Percentiles rank a stretch among this genome's conserved stretches.
phyloP scores from a whole-genome alignment of 2,329 filamentous ascomycete species.

The Daldinia sp. region DNA sequence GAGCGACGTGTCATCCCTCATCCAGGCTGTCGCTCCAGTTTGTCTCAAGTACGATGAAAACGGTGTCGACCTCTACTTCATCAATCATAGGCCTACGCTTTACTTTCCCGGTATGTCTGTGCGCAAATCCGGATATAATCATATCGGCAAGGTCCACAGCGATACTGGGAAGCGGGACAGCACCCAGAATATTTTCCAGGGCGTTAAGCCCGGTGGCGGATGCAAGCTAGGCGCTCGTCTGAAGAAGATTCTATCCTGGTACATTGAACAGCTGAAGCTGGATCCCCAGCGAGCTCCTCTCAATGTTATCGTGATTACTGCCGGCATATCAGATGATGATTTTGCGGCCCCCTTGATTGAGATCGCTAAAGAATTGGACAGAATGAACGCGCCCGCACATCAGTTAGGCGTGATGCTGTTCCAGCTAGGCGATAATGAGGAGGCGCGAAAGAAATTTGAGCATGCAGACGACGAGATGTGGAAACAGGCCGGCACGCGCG shows the following conservation, averaged over 20 bases:
- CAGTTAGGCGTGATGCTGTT: conserved; percentile 59
- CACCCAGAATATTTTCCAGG: conserved; percentile 44
- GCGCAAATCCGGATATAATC: conserved; percentile 47
- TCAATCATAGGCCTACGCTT: conserved; percentile 43
- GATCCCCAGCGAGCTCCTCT: conserved; percentile 48
- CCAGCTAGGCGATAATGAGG: conserved; percentile 46
- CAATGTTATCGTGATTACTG: conserved; percentile 50
- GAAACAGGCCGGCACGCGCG: conserved; percentile 39
- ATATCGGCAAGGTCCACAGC: conserved; percentile 45
- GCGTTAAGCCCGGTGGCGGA: conserved; percentile 46
- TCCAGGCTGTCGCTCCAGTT: conserved; percentile 43
- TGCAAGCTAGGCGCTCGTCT: conserved; percentile 49
- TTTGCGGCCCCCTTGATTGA: conserved; percentile 39
- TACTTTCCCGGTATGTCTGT: conserved; percentile 46
- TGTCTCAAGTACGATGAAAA: conserved; percentile 46
- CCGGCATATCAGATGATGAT: conserved; percentile 43
- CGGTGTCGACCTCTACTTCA: conserved; percentile 46
- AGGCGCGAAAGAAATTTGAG: conserved; percentile 43
- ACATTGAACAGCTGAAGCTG: conserved; percentile 47
- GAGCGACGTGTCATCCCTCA: conserved; percentile 43
- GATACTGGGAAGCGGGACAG: conserved; percentile 45
- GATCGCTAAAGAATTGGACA: conserved; percentile 40
- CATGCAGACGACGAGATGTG: conserved; percentile 46
- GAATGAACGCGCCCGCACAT: conserved; percentile 37
- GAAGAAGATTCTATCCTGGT: conserved; percentile 47